phyloP scores from a whole-genome alignment of 2,329 filamentous ascomycete genomes.

The Ceratocystis colombiana region DNA sequence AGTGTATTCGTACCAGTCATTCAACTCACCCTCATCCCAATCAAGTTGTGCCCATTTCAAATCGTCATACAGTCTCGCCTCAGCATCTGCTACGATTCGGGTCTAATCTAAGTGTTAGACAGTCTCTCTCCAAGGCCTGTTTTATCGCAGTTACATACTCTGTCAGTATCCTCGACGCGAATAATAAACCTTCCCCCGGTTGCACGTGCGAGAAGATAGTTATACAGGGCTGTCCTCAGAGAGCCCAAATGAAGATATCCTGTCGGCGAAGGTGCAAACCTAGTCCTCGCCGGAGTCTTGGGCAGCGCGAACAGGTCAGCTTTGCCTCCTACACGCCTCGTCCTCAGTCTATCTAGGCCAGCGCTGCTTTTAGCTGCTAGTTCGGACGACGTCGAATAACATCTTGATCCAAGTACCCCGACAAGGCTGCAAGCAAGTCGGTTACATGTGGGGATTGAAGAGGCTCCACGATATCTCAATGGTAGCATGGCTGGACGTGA shows the following conservation, averaged over 20 bases:
- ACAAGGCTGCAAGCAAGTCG: neutral
- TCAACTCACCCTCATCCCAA: conserved; percentile 72
- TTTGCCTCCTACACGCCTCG: neutral
- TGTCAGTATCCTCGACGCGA: conserved; percentile 90
- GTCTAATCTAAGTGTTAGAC: conserved; percentile 43
- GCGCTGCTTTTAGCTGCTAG: neutral
- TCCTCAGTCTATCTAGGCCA: conserved; percentile 20
- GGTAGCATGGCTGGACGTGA: conserved; percentile 2
- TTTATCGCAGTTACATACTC: conserved; percentile 43
- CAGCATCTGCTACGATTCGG: conserved; percentile 69
- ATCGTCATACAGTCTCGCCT: conserved; percentile 66
- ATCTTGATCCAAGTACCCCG: neutral
- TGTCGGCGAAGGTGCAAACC: conserved; percentile 92
- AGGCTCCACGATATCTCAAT: neutral
- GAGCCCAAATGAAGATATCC: conserved; percentile 89
- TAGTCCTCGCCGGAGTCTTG: conserved; percentile 44
- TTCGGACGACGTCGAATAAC: conserved; percentile 15
- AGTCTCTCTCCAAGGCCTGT: conserved; percentile 19
- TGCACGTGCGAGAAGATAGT: conserved; percentile 77
- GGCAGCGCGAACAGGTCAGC: conserved; percentile 35
- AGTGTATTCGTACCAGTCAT: conserved; percentile 10
- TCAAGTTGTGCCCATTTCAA: conserved; percentile 77
- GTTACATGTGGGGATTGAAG: neutral
- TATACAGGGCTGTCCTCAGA: conserved; percentile 86
- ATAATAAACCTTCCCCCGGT: conserved; percentile 86